These are phyloP conservation scores for Mayamaea pseudoterrestris DNA, from an alignment of 108 stramenopile species.

Conservation along the genomic window DNA sequence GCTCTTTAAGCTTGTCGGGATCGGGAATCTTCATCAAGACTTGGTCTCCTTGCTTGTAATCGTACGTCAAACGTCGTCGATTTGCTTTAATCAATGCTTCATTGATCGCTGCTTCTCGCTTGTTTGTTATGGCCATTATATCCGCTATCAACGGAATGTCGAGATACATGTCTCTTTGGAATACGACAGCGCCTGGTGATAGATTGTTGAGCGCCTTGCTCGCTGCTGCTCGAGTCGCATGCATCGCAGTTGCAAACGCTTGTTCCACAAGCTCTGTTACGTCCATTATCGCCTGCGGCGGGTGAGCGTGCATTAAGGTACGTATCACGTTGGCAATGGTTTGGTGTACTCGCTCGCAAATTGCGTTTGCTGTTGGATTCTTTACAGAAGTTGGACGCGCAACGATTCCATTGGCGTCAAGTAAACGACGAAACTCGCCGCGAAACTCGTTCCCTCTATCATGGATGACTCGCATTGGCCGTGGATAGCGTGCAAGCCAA, in stretches of 20 bases:
- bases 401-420: neutral
- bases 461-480: slow-evolving; percentile 11
- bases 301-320: neutral
- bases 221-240: too few species aligned
- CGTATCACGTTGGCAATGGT: slow-evolving; percentile 18
- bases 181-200: slow-evolving; percentile 32
- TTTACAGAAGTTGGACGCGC: neutral
- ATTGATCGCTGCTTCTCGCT: slow-evolving; percentile 11
- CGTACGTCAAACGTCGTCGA: slow-evolving; percentile 4
- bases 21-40: slow-evolving; percentile 5
- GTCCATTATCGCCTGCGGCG: neutral
- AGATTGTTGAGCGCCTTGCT: too few species aligned
- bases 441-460: slow-evolving; percentile 32
- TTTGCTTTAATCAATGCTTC: slow-evolving; percentile 4
- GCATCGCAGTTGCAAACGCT: slow-evolving; percentile 10
- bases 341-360: slow-evolving; percentile 24
- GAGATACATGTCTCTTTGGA: slow-evolving; percentile 28
- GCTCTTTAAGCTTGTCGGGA: slow-evolving; percentile 16
- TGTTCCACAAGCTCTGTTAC: slow-evolving; percentile 8
- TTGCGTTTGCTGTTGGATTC: slow-evolving; percentile 31
- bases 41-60: slow-evolving; percentile 12
- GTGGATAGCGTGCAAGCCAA: slow-evolving; percentile 33
- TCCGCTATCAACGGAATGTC: slow-evolving; percentile 14
- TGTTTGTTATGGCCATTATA: neutral
- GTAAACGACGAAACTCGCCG: slow-evolving; percentile 18